Evolutionary conservation across 31 red algal species (phyloP).

Genomic region (Asparagopsis taxiformis): DNA sequence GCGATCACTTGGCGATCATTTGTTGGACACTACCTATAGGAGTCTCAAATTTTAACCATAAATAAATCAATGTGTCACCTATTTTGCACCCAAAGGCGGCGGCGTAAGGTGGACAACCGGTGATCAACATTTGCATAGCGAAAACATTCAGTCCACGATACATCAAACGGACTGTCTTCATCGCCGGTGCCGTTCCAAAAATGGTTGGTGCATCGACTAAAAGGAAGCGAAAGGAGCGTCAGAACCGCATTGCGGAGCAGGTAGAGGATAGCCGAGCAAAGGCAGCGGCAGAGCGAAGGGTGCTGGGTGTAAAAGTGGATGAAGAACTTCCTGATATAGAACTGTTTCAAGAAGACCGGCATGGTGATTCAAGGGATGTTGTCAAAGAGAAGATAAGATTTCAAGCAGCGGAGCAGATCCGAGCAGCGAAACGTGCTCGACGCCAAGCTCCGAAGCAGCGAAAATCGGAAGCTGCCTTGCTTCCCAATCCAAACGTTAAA

Average conservation of each 20-base stretch:
- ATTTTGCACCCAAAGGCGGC: no score
- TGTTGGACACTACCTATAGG: no score
- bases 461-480: conserved; percentile 32
- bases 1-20: no score
- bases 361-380: conserved; percentile 12
- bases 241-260: conserved; percentile 16
- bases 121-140: neutral
- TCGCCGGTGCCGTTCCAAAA: neutral
- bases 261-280: conserved; percentile 15
- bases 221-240: conserved; percentile 34
- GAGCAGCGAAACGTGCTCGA: conserved; percentile 45
- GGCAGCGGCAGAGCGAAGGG: conserved; percentile 19
- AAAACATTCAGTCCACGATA: neutral
- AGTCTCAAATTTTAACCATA: no score
- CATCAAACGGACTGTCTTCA: neutral
- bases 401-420: conserved; percentile 26
- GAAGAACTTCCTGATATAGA: conserved; percentile 7
- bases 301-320: conserved; percentile 12
- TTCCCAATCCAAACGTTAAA: neutral
- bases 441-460: conserved; percentile 27
- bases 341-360: conserved; percentile 24
- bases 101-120: no score
- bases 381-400: conserved; percentile 14
- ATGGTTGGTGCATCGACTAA: conserved; percentile 38
- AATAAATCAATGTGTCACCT: no score